A percentile compares a stretch with the other conserved stretches of the same genome.
Evolutionary conservation across 495 filamentous ascomycete genomes (phyloP).

Genomic region (Thozetella sp.): DNA sequence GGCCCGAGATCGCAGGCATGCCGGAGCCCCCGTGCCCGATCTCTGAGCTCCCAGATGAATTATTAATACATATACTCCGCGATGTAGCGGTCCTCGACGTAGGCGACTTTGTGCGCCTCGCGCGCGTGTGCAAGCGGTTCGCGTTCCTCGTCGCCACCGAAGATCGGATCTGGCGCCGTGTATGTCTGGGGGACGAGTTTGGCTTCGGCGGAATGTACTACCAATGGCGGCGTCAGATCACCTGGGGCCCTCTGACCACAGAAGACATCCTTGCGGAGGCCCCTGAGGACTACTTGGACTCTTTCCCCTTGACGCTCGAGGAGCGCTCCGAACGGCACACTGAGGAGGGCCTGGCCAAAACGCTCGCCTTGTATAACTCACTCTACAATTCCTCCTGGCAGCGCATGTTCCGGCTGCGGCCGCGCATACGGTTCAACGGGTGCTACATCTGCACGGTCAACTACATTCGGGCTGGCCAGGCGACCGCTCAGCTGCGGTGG

Average conservation of each 20-base stretch:
- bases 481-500: constrained; percentile 62
- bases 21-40: constrained; percentile 77
- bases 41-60: constrained; percentile 75
- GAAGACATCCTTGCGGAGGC: constrained; percentile 29
- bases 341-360: constrained; percentile 30
- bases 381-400: constrained; percentile 54
- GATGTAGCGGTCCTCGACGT: constrained; percentile 77
- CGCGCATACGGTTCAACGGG: constrained; percentile 89
- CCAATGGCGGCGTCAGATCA: constrained; percentile 65
- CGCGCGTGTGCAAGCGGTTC: constrained; percentile 83
- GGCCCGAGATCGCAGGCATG: constrained; percentile 62
- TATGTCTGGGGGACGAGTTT: constrained; percentile 69
- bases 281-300: constrained; percentile 11
- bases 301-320: constrained; percentile 19
- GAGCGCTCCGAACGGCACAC: constrained; percentile 24
- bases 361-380: constrained; percentile 35
- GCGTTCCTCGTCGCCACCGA: constrained; percentile 85
- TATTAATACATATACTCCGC: constrained; percentile 62
- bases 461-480: constrained; percentile 81
- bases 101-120: constrained; percentile 74
- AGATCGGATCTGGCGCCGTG: constrained; percentile 83
- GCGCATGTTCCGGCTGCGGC: constrained; percentile 76
- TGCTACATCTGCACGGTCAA: constrained; percentile 97
- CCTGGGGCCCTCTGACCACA: constrained; percentile 57
- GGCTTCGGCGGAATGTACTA: constrained; percentile 89